phyloP scores from a whole-genome alignment of 257 asterid species.

The Solanum acaule region DNA sequence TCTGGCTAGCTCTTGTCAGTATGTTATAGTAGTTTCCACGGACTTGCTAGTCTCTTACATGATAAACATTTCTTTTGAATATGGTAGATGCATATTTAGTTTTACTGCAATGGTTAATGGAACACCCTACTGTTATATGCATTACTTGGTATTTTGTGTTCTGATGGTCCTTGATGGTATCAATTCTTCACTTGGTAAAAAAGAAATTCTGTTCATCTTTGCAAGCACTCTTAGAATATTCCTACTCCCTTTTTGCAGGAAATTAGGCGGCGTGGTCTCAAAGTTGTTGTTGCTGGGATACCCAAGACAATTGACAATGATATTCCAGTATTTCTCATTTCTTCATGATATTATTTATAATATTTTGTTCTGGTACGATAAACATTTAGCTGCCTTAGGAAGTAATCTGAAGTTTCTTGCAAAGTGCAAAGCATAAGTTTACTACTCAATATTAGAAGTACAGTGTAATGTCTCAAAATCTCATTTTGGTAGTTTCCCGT shows the following conservation, averaged over 20 bases:
- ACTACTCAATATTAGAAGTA: neutral
- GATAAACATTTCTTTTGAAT: neutral
- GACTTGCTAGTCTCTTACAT: neutral
- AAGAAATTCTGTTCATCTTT: neutral
- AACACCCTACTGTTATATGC: neutral
- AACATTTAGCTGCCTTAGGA: neutral
- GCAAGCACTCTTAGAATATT: neutral
- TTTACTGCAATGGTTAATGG: neutral
- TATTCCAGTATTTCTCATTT: slow-evolving; percentile 61
- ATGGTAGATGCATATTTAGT: neutral
- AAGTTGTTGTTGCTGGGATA: slow-evolving; percentile 78
- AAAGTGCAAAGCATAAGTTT: neutral
- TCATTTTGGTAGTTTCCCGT: neutral
- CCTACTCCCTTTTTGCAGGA: slow-evolving; percentile 44
- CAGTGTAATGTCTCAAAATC: neutral
- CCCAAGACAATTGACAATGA: slow-evolving; percentile 98
- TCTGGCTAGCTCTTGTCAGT: neutral
- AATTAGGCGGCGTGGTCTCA: slow-evolving; percentile 78
- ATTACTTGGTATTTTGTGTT: neutral
- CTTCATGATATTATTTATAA: slow-evolving; percentile 1
- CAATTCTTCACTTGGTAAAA: neutral
- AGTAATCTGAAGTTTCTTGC: neutral
- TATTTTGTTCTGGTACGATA: neutral
- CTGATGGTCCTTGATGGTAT: neutral
- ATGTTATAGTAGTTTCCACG: neutral